A percentile compares a stretch with the other conserved stretches of the same genome.
Evolutionary conservation across 2,329 filamentous ascomycete species (phyloP).

Genomic region (Raffaelea deltoideospora): DNA sequence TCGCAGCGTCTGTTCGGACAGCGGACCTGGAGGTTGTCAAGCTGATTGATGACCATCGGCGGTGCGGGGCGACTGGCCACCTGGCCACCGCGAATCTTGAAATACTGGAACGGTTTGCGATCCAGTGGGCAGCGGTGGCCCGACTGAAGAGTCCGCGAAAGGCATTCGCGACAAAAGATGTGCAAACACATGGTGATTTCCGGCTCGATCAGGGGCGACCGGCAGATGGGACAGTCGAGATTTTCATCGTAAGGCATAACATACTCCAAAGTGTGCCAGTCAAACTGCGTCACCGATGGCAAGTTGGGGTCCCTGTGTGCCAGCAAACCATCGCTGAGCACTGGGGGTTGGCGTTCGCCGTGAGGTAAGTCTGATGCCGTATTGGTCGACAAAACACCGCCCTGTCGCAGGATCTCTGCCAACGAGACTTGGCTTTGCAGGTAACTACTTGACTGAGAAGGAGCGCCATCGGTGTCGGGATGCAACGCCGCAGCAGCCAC

Average conservation of each 20-base stretch:
- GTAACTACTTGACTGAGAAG: too few relatives aligned
- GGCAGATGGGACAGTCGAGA: conserved; percentile 30
- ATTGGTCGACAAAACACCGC: too few relatives aligned
- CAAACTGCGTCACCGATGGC: too few relatives aligned
- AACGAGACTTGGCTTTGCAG: too few relatives aligned
- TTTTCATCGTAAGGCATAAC: conserved; percentile 17
- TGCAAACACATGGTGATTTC: conserved; percentile 48
- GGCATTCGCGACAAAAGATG: conserved; percentile 47
- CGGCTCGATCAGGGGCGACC: conserved; percentile 43
- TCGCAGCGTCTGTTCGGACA: conserved; percentile 45
- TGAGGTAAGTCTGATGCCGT: too few relatives aligned
- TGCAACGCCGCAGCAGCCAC: too few relatives aligned
- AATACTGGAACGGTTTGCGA: conserved; percentile 25
- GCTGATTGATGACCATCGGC: conserved; percentile 40
- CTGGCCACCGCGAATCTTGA: conserved; percentile 11
- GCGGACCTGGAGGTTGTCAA: conserved; percentile 42
- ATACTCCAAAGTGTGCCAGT: conserved; percentile 19
- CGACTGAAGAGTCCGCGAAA: conserved; percentile 26
- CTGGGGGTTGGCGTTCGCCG: too few relatives aligned
- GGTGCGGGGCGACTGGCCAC: conserved; percentile 16
- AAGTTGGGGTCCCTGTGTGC: too few relatives aligned
- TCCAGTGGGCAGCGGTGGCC: conserved; percentile 41
- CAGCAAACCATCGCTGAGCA: too few relatives aligned
- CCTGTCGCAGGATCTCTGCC: too few relatives aligned
- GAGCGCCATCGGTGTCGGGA: too few relatives aligned